These are phyloP conservation scores for Tuber melanosporum DNA, from an alignment of 495 filamentous ascomycete species.

Conservation along the genomic window DNA sequence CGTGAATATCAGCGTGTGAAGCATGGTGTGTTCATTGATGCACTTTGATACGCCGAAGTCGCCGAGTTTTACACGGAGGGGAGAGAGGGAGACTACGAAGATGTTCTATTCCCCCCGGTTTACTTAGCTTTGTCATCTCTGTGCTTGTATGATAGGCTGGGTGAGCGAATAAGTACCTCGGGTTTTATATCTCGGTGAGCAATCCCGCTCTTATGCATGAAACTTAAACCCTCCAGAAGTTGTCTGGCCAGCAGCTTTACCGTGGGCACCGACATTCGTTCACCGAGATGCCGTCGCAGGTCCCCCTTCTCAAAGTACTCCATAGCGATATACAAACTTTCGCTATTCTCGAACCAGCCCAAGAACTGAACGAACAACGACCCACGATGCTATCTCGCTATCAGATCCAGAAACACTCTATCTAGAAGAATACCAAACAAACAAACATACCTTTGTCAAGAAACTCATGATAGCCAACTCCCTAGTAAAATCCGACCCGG, in stretches of 20 bases:
- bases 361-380: constrained; percentile 41
- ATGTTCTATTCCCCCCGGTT: constrained; percentile 38
- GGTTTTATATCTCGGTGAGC: constrained; percentile 52
- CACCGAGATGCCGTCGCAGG: constrained; percentile 38
- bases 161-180: constrained; percentile 42
- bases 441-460: constrained; percentile 15
- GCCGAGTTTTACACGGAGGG: constrained; percentile 48
- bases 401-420: not conserved
- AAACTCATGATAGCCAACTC: constrained; percentile 7
- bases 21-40: constrained; percentile 31
- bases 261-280: constrained; percentile 43
- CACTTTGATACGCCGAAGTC: constrained; percentile 51
- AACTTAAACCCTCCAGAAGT: constrained; percentile 46
- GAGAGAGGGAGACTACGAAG: constrained; percentile 37
- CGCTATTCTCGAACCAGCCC: constrained; percentile 45
- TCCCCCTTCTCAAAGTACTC: constrained; percentile 46
- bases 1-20: constrained; percentile 42
- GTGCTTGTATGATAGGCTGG: constrained; percentile 18
- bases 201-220: constrained; percentile 50
- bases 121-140: not conserved
- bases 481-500: not conserved
- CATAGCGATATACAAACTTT: constrained; percentile 45
- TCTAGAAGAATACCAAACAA: not conserved
- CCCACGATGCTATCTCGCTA: not conserved
- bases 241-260: constrained; percentile 44